A percentile compares a stretch with the other conserved stretches of the same genome.
Evolutionary conservation across 805 yeast species (phyloP).

Genomic region (Nakazawaea laoshanensis): DNA sequence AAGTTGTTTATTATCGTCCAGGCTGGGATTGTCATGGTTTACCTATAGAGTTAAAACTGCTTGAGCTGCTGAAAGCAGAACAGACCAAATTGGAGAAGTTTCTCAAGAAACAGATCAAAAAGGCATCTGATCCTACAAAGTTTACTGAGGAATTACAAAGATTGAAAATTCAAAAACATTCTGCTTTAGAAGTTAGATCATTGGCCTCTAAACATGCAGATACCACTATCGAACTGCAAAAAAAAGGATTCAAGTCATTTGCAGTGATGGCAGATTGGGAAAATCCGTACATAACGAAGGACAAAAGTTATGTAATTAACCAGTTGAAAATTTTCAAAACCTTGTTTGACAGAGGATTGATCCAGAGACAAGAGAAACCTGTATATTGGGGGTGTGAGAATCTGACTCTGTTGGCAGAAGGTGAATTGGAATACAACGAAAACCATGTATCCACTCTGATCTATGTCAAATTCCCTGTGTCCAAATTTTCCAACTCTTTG

Average conservation of each 20-base stretch:
- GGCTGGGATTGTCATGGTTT: constrained; percentile 99
- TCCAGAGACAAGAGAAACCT: constrained; percentile 84
- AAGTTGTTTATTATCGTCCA: constrained; percentile 64
- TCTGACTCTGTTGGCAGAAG: constrained; percentile 90
- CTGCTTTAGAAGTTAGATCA: constrained; percentile 50
- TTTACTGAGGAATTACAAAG: constrained; percentile 7
- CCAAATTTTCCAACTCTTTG: constrained; percentile 8
- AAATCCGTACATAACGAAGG: constrained; percentile 64
- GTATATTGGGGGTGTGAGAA: constrained; percentile 98
- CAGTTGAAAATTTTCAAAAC: constrained; percentile 66
- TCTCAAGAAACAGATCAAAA: constrained; percentile 18
- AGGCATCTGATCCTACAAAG: constrained; percentile 6
- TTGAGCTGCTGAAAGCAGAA: constrained; percentile 32
- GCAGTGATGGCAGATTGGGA: constrained; percentile 84
- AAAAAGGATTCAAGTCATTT: constrained; percentile 52
- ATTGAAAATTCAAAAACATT: constrained; percentile 17
- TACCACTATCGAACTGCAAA: constrained; percentile 58
- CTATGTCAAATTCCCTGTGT: constrained; percentile 58
- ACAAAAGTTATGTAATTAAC: constrained; percentile 59
- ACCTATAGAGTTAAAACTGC: constrained; percentile 88
- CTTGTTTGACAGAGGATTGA: constrained; percentile 56
- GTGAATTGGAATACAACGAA: constrained; percentile 84
- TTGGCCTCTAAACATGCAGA: constrained; percentile 64
- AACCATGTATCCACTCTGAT: constrained; percentile 62
- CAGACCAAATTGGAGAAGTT: constrained; percentile 20